Conservation (phyloP, 2,329 filamentous ascomycete genomes). For the Fusarium tricinctum region DNA sequence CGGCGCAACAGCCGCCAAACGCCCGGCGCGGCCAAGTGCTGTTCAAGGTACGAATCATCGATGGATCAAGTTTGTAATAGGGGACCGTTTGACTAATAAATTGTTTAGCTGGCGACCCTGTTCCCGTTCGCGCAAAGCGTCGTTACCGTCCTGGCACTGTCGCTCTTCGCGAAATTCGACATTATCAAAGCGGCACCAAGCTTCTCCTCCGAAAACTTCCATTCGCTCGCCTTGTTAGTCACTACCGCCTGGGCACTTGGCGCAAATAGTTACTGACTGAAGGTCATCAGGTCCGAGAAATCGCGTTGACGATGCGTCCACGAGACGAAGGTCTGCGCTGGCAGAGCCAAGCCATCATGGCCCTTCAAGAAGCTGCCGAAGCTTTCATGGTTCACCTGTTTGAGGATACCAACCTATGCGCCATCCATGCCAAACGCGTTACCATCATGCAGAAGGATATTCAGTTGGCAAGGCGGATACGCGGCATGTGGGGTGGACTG, state of each 20-base stretch:
- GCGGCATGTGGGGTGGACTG: slow-evolving; percentile 80
- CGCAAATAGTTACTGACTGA: slow-evolving; percentile 39
- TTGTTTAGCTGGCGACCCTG: slow-evolving; percentile 77
- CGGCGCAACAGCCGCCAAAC: slow-evolving; percentile 35
- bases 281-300: slow-evolving; percentile 68
- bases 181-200: slow-evolving; percentile 90
- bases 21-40: slow-evolving; percentile 56
- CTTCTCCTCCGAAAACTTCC: slow-evolving; percentile 85
- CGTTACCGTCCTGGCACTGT: slow-evolving; percentile 85
- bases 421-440: slow-evolving; percentile 95
- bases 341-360: slow-evolving; percentile 95
- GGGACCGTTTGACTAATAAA: slow-evolving; percentile 37
- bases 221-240: slow-evolving; percentile 78
- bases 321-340: slow-evolving; percentile 82
- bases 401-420: slow-evolving; percentile 86
- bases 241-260: background rate
- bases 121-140: slow-evolving; percentile 72
- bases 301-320: slow-evolving; percentile 75
- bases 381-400: slow-evolving; percentile 97
- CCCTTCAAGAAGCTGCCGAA: slow-evolving; percentile 95
- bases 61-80: background rate
- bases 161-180: slow-evolving; percentile 91
- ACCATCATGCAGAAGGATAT: slow-evolving; percentile 99
- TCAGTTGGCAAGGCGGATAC: slow-evolving; percentile 86
- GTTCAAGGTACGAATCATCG: slow-evolving; percentile 56